Percentiles rank a stretch among this genome's conserved stretches.
These are phyloP conservation scores for Magnusiomyces suaveolens DNA, from an alignment of 1,139 yeast genomes.

Conservation along the genomic window DNA sequence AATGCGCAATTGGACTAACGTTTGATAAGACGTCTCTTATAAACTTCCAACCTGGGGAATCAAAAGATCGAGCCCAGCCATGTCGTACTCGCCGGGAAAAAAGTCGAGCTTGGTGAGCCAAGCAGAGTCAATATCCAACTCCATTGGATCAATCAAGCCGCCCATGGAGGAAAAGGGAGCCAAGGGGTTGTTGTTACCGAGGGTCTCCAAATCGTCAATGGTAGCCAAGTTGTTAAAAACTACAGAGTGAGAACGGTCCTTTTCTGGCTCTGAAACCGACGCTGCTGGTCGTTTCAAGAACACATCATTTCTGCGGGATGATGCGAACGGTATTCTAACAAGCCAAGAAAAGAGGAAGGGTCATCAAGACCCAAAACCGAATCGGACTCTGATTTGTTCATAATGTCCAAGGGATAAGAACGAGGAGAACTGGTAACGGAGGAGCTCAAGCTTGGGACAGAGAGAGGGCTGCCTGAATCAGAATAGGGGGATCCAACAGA, in stretches of 20 bases:
- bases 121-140: constrained; percentile 11
- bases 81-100: constrained; percentile 11
- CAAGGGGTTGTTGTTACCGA: background rate
- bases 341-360: constrained; percentile 13
- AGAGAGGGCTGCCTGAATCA: constrained; percentile 13
- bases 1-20: constrained; percentile 3
- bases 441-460: constrained; percentile 24
- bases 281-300: constrained; percentile 34
- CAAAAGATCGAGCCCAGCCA: constrained; percentile 18
- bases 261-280: constrained; percentile 32
- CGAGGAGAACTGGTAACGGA: constrained; percentile 25
- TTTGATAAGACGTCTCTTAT: constrained; percentile 8
- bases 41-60: constrained; percentile 21
- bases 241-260: constrained; percentile 12
- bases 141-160: constrained; percentile 2
- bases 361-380: constrained; percentile 9
- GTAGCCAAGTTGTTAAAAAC: constrained; percentile 17
- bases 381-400: constrained; percentile 11
- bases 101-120: constrained; percentile 14
- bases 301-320: constrained; percentile 39
- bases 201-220: constrained; percentile 12
- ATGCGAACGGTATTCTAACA: constrained; percentile 31
- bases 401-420: constrained; percentile 11
- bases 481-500: constrained; percentile 7
- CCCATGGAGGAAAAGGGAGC: background rate